Evolutionary conservation across 306 rosid species (phyloP).

Genomic region (Senna tora): DNA sequence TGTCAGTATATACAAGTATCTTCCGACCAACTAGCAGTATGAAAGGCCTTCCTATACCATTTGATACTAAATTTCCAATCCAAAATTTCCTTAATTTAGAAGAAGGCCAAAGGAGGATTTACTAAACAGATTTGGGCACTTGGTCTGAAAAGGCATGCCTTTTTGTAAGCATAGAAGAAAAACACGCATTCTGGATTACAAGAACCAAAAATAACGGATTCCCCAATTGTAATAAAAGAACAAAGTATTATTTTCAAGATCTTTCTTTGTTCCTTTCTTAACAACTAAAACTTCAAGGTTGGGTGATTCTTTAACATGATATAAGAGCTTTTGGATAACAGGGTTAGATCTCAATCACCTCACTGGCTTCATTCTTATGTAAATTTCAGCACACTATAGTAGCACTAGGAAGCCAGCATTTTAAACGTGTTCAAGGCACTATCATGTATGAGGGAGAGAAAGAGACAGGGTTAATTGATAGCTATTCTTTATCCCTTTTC

Average conservation of each 20-base stretch:
- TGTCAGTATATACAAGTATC: conserved; percentile 14
- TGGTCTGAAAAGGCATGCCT: conserved; percentile 22
- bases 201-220: conserved; percentile 4
- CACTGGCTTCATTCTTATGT: neutral
- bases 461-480: conserved; percentile 5
- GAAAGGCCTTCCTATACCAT: conserved; percentile 9
- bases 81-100: neutral
- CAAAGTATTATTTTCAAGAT: conserved; percentile 28
- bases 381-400: neutral
- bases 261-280: conserved; percentile 11
- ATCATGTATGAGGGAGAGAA: neutral
- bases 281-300: conserved; percentile 16
- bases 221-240: neutral
- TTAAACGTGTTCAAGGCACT: conserved; percentile 3
- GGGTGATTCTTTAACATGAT: conserved; percentile 19
- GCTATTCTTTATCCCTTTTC: neutral
- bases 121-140: neutral
- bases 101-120: conserved; percentile 25
- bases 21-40: neutral
- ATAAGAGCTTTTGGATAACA: neutral
- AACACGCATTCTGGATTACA: conserved; percentile 12
- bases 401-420: neutral
- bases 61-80: conserved; percentile 10
- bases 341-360: neutral
- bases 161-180: neutral